Conservation (phyloP, 331 rosid genomes). For the Telfairia occidentalis region DNA sequence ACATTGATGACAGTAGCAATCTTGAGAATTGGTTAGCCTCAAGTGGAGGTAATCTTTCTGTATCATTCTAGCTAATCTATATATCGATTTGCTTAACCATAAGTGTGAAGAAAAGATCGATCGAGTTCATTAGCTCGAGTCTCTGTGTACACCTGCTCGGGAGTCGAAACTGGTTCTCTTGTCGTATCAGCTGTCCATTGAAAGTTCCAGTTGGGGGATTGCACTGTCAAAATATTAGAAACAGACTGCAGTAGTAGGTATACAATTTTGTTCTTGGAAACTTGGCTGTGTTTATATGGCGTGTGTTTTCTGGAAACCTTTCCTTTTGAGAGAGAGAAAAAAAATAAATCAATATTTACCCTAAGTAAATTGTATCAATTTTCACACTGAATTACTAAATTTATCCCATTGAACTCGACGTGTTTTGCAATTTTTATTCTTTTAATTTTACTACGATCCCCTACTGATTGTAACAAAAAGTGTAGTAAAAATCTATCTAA, state of each 20-base stretch:
- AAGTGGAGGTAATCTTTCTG: not conserved
- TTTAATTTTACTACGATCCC: too few relatives aligned
- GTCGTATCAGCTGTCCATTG: not conserved
- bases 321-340: too few relatives aligned
- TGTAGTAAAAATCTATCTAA: too few relatives aligned
- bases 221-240: not conserved
- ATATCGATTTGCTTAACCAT: not conserved
- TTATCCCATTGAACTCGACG: too few relatives aligned
- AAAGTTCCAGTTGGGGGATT: not conserved
- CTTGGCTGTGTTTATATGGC: not conserved
- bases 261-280: not conserved
- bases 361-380: too few relatives aligned
- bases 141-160: not conserved
- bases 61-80: not conserved
- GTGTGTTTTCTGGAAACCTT: not conserved
- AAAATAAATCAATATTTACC: too few relatives aligned
- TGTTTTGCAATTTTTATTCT: too few relatives aligned
- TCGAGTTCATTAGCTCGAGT: not conserved
- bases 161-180: not conserved
- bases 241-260: not conserved
- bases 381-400: too few relatives aligned
- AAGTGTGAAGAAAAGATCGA: not conserved
- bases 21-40: conserved; percentile 55
- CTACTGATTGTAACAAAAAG: too few relatives aligned
- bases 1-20: conserved; percentile 49